Base-by-base conservation (phyloP, 208 protist species). In the Acanthamoeba pearcei region DNA sequence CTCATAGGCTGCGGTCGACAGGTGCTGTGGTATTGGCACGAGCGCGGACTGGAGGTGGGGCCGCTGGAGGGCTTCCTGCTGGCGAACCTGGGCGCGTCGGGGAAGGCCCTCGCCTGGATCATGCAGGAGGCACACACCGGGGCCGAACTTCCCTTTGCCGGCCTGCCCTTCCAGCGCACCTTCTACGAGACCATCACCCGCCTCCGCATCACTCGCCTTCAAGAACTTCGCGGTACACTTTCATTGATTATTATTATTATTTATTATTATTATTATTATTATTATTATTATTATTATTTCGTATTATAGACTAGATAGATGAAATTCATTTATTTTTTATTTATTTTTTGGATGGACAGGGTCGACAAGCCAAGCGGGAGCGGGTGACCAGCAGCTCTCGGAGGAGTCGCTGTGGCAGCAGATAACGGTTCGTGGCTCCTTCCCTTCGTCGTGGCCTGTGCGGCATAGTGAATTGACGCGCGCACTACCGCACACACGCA, bases 21-120 rank as follows among this genome's bases (percentile, higher is more conserved):
- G 60, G 53, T 93, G n/a, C 64, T 93, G n/a, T 57, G 72, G 53
- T 93, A 66, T 78, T 93, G 89, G 89, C 35, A 32, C n/a, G 89
- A 74, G 24, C 5, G 49, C 27, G 38, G 24, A 1, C 49, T 93
- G n/a, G 15, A 9, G 19, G 60, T 78, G 22, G 49, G 8, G 22
- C 42, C 46, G 29, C 89, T 93, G 6, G 89, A 93, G 38, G 22
- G 4, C 64, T 93, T 93, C 53, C 29, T 93, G 60, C 51, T 49
- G 53, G 29, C 24, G 10, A 74, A 93, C 72, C 42, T 93, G 72
- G 27, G 19, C 72, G 15, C 1, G 35, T 38, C 38, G 15, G 72
- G 72, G 6, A 42, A 51, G 72, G 72, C 72, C 29, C 29, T 80
- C 27, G 72, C 72, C 17, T 80, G 38, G 38, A 80, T 80, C 42